These are phyloP conservation scores for Phlebopus sp. DNA, from an alignment of 1,284 basidiomycete genomes.

Conservation along the genomic window DNA sequence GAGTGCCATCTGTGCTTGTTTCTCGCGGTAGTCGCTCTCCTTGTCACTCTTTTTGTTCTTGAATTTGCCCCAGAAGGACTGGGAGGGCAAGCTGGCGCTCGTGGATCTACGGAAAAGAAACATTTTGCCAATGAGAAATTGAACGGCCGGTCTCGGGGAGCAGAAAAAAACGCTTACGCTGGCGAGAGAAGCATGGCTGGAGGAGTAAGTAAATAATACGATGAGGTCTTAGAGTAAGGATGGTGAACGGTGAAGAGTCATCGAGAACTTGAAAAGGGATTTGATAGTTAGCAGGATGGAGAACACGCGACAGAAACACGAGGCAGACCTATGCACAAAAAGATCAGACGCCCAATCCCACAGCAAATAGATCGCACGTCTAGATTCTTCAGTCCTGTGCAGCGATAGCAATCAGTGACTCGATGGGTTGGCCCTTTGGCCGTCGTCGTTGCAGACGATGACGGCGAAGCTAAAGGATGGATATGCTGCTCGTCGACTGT, in stretches of 20 bases:
- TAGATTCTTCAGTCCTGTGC: background rate
- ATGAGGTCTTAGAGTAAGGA: conserved; percentile 28
- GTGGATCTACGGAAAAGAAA: conserved; percentile 46
- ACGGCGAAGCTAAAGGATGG: background rate
- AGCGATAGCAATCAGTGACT: conserved; percentile 6
- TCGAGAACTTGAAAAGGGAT: conserved; percentile 14
- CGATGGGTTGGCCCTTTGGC: background rate
- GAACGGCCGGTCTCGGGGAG: conserved; percentile 33
- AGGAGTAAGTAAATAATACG: conserved; percentile 19
- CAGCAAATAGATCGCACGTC: conserved; percentile 2
- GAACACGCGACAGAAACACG: conserved; percentile 25
- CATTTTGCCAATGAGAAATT: conserved; percentile 26
- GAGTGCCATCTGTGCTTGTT: conserved; percentile 57
- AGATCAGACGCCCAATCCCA: conserved; percentile 3
- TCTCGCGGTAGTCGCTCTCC: conserved; percentile 53
- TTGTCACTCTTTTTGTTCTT: conserved; percentile 55
- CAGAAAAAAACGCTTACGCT: conserved; percentile 53
- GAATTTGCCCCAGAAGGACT: conserved; percentile 69
- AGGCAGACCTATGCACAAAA: conserved; percentile 18
- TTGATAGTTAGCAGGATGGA: conserved; percentile 14
- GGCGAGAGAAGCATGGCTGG: conserved; percentile 70
- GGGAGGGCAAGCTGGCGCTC: conserved; percentile 58
- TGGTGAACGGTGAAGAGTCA: conserved; percentile 25
- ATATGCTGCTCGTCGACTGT: no score
- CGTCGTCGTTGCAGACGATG: conserved; percentile 7